These are phyloP conservation scores for Gossypium ekmanianum DNA, from an alignment of 345 rosid species.

Conservation along the genomic window DNA sequence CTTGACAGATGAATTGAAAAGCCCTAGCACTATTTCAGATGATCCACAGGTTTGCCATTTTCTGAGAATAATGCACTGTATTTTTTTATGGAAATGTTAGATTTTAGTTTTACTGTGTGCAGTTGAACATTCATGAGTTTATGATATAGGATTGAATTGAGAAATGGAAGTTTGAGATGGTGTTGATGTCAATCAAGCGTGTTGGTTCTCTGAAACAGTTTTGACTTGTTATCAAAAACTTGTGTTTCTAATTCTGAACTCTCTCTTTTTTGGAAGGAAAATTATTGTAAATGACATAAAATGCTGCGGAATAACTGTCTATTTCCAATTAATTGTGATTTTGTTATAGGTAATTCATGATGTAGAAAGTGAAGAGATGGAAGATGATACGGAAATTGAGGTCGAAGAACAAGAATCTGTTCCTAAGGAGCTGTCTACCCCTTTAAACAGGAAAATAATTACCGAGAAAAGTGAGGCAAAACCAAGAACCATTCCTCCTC, in stretches of 20 bases:
- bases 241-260: neutral
- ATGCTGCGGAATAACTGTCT: neutral
- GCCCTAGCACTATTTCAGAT: conserved; percentile 34
- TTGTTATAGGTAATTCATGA: conserved; percentile 35
- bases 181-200: conserved; percentile 4
- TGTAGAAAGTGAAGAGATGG: conserved; percentile 39
- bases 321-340: neutral
- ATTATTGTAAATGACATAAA: neutral
- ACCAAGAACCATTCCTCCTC: conserved; percentile 52
- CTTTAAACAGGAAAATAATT: conserved; percentile 24
- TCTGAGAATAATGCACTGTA: conserved; percentile 1
- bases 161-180: neutral
- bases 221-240: neutral
- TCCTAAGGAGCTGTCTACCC: conserved; percentile 26
- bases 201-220: conserved; percentile 6
- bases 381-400: conserved; percentile 36
- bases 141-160: neutral
- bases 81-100: neutral
- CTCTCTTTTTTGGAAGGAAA: neutral
- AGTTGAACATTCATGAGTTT: neutral
- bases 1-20: conserved; percentile 41
- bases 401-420: conserved; percentile 32
- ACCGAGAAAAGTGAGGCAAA: conserved; percentile 34
- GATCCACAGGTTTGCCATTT: conserved; percentile 50
- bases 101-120: conserved; percentile 4